A percentile compares a stretch with the other conserved stretches of the same genome.
These are phyloP conservation scores for Phytophthora cactorum DNA, from an alignment of 352 stramenopile species.

Conservation along the genomic window DNA sequence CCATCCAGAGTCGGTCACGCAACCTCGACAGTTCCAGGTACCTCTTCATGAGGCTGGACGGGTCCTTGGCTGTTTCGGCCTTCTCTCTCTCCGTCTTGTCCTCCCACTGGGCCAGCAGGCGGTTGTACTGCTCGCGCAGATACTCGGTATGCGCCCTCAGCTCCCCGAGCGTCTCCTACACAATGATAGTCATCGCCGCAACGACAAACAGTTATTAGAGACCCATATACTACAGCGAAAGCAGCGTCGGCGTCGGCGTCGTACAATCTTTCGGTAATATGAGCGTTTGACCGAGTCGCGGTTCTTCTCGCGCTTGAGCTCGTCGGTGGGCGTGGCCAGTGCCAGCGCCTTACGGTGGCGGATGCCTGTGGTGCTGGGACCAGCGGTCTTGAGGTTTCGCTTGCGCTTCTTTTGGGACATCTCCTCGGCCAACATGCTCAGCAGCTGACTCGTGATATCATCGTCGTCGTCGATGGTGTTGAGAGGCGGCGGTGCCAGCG, in stretches of 20 bases:
- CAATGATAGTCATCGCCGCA: neutral
- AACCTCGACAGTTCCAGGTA: constrained; percentile 55
- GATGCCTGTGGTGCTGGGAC: constrained; percentile 25
- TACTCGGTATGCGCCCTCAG: constrained; percentile 52
- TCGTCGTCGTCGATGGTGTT: constrained; percentile 41
- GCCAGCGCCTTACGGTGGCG: constrained; percentile 40
- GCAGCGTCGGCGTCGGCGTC: neutral
- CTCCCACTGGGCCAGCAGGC: constrained; percentile 50
- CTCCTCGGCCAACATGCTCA: constrained; percentile 50
- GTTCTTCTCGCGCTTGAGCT: constrained; percentile 64
- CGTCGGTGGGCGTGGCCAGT: constrained; percentile 32
- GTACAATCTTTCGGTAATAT: constrained; percentile 62
- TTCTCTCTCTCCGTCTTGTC: constrained; percentile 43
- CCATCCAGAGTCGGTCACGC: constrained; percentile 56
- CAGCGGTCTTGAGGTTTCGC: constrained; percentile 37
- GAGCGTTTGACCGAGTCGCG: constrained; percentile 60
- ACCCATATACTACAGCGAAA: neutral
- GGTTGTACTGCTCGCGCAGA: constrained; percentile 55
- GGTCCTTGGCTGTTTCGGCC: constrained; percentile 35
- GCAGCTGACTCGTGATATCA: constrained; percentile 48
- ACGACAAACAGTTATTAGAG: neutral
- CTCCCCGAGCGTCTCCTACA: constrained; percentile 54
- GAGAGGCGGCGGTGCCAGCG: constrained; percentile 25
- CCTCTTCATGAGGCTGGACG: constrained; percentile 49
- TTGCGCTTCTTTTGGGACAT: constrained; percentile 51